phyloP scores from a whole-genome alignment of 1,284 basidiomycete genomes.

The Heterobasidion occidentale region DNA sequence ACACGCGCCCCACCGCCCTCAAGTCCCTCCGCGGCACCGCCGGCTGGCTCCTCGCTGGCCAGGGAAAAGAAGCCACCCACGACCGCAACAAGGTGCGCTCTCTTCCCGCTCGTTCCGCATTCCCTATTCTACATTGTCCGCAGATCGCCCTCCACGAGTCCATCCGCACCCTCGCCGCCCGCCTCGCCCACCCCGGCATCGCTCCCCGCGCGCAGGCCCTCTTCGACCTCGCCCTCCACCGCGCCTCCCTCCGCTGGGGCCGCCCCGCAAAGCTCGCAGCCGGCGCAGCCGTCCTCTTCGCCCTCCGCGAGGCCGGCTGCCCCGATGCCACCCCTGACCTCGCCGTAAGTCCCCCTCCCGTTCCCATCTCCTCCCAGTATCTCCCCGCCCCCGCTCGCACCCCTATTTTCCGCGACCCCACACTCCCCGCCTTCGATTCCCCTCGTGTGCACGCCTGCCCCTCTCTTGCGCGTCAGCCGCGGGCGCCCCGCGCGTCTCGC shows the following conservation, averaged over 20 bases:
- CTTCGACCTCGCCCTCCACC: constrained; percentile 56
- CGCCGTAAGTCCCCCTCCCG: constrained; percentile 32
- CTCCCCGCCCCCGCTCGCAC: background rate
- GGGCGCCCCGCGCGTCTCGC: too few relatives aligned
- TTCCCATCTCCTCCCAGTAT: background rate
- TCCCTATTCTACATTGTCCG: constrained; percentile 8
- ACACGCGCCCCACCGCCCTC: constrained; percentile 25
- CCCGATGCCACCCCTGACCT: constrained; percentile 61
- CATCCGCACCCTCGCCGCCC: constrained; percentile 48
- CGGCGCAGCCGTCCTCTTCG: constrained; percentile 57
- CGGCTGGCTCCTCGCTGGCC: constrained; percentile 51
- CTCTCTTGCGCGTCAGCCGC: background rate
- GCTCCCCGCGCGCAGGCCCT: constrained; percentile 53
- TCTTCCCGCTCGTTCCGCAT: constrained; percentile 8
- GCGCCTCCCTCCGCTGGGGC: constrained; percentile 58
- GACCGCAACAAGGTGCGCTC: constrained; percentile 48
- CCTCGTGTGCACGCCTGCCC: background rate
- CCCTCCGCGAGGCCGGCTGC: constrained; percentile 57
- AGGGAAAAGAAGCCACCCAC: constrained; percentile 52
- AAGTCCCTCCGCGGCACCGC: constrained; percentile 35
- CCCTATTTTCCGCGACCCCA: background rate
- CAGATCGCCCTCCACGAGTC: constrained; percentile 58
- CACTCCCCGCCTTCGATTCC: background rate
- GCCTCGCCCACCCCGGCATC: constrained; percentile 46
- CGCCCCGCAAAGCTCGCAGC: constrained; percentile 56